Base-by-base conservation (phyloP, 768 basidiomycete species). In the Auriculariales sp. region DNA sequence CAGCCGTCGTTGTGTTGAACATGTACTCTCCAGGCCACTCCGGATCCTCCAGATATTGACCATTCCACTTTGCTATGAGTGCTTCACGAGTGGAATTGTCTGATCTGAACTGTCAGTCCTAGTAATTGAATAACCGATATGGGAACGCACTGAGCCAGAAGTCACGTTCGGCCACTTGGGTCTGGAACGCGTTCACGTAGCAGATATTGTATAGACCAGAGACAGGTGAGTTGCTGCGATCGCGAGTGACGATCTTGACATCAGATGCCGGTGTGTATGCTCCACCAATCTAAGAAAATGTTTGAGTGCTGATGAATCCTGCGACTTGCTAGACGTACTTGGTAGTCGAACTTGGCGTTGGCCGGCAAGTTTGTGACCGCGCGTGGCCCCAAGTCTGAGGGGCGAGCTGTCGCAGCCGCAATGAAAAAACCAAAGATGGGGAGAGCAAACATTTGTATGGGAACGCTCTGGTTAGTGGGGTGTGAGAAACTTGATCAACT, bases 171-270 rank as follows among this genome's bases (percentile, higher is more conserved):
- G 12, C 22, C 4, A 11, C 14, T 25, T 44, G 39, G 6, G 19
- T 44, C 39, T 44, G 39, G 39, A 44, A 44, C 39, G 39, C 39
- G 39, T 44, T 44, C 22, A 44, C 27, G 22, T 44, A 44, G 39
- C 39, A 44, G 6, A 44, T 44, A 4, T 44, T 44, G 39, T 22
- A 44, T 12, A 44, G 39, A 5, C 39, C 39, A 3, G 39, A 7
- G 19, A 24, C 39, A 25, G 39, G 39, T 10, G 19, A 22, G 6
- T 19, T 25, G 5, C 6, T 44, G 39, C 19, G 39, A 25, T 44
- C 39, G 19, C 39, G 17, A 19, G 39, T 44, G 19, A 44, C 39
- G 39, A 44, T 25, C 19, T 25, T 19, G 39, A 44, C 39, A 25
- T 24, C 39, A 11, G 39, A 25, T 9, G 39, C 39, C 5, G 39